These are phyloP conservation scores for Euclidium syriacum DNA, from an alignment of 345 rosid genomes.

Conservation along the genomic window DNA sequence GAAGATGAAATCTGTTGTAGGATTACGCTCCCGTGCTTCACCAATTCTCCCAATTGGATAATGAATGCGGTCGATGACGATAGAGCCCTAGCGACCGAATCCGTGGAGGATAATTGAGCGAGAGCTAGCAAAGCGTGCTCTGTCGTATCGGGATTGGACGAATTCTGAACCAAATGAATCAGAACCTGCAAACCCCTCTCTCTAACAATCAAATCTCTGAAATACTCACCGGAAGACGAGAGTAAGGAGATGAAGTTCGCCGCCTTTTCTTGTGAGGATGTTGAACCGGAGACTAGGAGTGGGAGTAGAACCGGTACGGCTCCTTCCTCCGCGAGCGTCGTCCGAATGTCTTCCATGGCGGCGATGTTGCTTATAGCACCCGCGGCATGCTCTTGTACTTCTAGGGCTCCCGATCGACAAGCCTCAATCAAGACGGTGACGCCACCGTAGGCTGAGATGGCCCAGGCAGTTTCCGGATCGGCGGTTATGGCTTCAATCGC, in stretches of 20 bases:
- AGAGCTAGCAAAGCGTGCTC: slow-evolving; percentile 52
- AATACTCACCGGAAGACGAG: slow-evolving; percentile 62
- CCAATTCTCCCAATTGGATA: slow-evolving; percentile 50
- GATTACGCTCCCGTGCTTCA: slow-evolving; percentile 45
- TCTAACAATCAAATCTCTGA: slow-evolving; percentile 46
- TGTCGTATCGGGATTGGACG: slow-evolving; percentile 37
- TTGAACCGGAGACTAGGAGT: slow-evolving; percentile 37
- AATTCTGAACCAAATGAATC: slow-evolving; percentile 41
- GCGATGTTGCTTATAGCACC: slow-evolving; percentile 66
- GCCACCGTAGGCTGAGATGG: slow-evolving; percentile 67
- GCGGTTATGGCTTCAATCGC: slow-evolving; percentile 68
- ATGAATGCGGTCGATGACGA: slow-evolving; percentile 60
- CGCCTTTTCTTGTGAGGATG: slow-evolving; percentile 45
- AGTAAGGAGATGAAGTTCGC: slow-evolving; percentile 47
- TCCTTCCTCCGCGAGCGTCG: slow-evolving; percentile 65
- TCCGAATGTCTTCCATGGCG: slow-evolving; percentile 48
- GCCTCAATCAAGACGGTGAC: slow-evolving; percentile 54
- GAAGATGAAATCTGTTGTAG: slow-evolving; percentile 57
- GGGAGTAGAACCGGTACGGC: slow-evolving; percentile 55
- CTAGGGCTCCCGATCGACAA: slow-evolving; percentile 52
- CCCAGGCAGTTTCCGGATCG: slow-evolving; percentile 70
- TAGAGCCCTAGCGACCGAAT: slow-evolving; percentile 31
- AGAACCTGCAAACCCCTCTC: slow-evolving; percentile 58
- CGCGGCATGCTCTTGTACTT: slow-evolving; percentile 43
- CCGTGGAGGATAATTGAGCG: slow-evolving; percentile 36